Percentiles rank a stretch among this genome's conserved stretches.
Evolutionary conservation across 257 asterid genomes (phyloP).

Genomic region (Ophiorrhiza pumila): DNA sequence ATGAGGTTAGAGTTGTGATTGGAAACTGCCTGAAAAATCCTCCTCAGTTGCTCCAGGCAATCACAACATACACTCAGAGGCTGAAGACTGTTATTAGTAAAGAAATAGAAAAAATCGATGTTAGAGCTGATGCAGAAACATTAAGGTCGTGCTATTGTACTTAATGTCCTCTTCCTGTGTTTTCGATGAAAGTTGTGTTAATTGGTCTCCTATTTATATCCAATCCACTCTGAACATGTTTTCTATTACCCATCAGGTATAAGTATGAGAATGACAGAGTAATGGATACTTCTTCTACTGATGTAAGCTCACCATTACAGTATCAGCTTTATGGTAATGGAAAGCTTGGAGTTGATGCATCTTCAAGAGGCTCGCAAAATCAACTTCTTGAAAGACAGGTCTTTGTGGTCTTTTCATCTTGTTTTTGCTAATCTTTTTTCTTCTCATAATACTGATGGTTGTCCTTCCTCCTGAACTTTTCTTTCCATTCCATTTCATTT

Average conservation of each 20-base stretch:
- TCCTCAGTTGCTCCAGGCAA: slow-evolving; percentile 83
- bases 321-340: slow-evolving; percentile 92
- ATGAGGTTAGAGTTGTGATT: slow-evolving; percentile 65
- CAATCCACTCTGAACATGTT: not conserved
- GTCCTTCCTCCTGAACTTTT: not conserved
- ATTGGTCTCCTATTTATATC: not conserved
- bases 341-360: slow-evolving; percentile 69
- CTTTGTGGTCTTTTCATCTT: not conserved
- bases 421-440: too few species aligned
- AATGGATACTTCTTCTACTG: slow-evolving; percentile 83
- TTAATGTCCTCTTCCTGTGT: not conserved
- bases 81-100: slow-evolving; percentile 54
- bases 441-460: not conserved
- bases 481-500: not conserved
- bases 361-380: slow-evolving; percentile 80
- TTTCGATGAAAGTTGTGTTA: not conserved
- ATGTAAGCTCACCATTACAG: slow-evolving; percentile 82
- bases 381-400: slow-evolving; percentile 99
- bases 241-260: slow-evolving; percentile 49
- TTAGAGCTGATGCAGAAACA: slow-evolving; percentile 95
- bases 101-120: slow-evolving; percentile 81
- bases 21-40: slow-evolving; percentile 74
- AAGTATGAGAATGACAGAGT: slow-evolving; percentile 88
- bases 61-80: slow-evolving; percentile 73
- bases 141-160: slow-evolving; percentile 55